Evolutionary conservation across 2,329 filamentous ascomycete genomes (phyloP).

Genomic region (Thermothelomyces thermophilus): DNA sequence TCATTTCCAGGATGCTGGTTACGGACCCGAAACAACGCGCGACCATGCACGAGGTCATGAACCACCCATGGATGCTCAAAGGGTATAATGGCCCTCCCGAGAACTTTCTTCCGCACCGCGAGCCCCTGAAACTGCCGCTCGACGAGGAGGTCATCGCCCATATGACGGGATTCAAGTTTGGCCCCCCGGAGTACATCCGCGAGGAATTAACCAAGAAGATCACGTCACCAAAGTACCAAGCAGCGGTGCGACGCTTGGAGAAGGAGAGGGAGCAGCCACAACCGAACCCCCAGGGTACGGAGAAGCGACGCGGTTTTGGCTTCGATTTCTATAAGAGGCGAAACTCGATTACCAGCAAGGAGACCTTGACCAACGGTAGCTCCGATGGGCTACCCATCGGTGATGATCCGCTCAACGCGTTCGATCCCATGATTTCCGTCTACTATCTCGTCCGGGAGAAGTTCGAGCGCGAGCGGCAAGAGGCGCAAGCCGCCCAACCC

Average conservation of each 20-base stretch:
- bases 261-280: slow-evolving; percentile 57
- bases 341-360: slow-evolving; percentile 81
- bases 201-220: slow-evolving; percentile 77
- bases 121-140: slow-evolving; percentile 77
- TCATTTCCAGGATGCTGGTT: slow-evolving; percentile 92
- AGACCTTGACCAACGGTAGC: slow-evolving; percentile 79
- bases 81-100: slow-evolving; percentile 82
- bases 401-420: slow-evolving; percentile 85
- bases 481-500: slow-evolving; percentile 30
- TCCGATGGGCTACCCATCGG: slow-evolving; percentile 77
- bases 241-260: slow-evolving; percentile 65
- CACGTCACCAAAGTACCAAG: slow-evolving; percentile 89
- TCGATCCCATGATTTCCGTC: slow-evolving; percentile 83
- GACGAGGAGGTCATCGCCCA: slow-evolving; percentile 78
- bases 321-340: slow-evolving; percentile 97
- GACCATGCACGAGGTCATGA: slow-evolving; percentile 85
- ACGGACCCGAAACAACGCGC: slow-evolving; percentile 86
- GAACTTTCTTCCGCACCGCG: slow-evolving; percentile 76
- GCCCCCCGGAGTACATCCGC: slow-evolving; percentile 74
- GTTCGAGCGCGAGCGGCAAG: slow-evolving; percentile 65
- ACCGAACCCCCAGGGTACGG: slow-evolving; percentile 52
- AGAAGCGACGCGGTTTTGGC: slow-evolving; percentile 78
- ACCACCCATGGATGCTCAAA: slow-evolving; percentile 92
- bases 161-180: slow-evolving; percentile 99
- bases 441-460: slow-evolving; percentile 98